phyloP scores from a whole-genome alignment of 2,329 filamentous ascomycete genomes.

The Lasiodiplodia hormozganensis region DNA sequence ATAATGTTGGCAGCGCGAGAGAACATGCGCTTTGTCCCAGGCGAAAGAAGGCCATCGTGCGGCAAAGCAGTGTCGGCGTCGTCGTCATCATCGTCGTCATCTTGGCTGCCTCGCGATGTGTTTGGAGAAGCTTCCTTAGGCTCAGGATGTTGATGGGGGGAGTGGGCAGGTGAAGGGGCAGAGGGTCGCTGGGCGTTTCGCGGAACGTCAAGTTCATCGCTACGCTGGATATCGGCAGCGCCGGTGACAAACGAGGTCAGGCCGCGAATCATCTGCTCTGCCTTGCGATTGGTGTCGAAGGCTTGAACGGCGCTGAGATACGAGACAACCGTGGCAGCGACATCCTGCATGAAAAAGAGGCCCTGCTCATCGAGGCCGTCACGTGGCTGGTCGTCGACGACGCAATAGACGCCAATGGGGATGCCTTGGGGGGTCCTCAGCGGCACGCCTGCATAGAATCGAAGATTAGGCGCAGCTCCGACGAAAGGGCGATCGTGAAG shows the following conservation, averaged over 20 bases:
- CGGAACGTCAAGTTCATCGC: background rate
- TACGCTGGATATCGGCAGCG: conserved; percentile 19
- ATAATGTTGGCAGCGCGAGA: conserved; percentile 42
- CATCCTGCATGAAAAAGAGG: conserved; percentile 40
- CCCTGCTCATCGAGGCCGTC: conserved; percentile 33
- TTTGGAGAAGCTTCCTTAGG: background rate
- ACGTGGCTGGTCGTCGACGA: conserved; percentile 37
- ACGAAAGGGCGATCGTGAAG: conserved; percentile 32
- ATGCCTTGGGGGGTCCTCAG: conserved; percentile 35
- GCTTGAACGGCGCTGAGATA: conserved; percentile 35
- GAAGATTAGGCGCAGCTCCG: conserved; percentile 11
- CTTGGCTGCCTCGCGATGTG: background rate
- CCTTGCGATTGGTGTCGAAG: conserved; percentile 34
- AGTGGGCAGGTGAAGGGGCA: background rate
- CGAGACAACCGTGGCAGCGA: conserved; percentile 37
- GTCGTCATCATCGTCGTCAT: too few relatives aligned
- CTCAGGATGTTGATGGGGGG: background rate
- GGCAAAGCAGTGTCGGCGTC: conserved; percentile 20
- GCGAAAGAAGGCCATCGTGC: conserved; percentile 40
- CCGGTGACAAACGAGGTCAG: conserved; percentile 38
- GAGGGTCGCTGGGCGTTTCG: background rate
- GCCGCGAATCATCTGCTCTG: conserved; percentile 42
- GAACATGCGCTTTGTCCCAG: conserved; percentile 40
- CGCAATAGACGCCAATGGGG: conserved; percentile 36
- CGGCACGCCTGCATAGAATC: conserved; percentile 41